Conservation (phyloP, 371 early-diverging fungal species). For the Gilbertella persicaria region DNA sequence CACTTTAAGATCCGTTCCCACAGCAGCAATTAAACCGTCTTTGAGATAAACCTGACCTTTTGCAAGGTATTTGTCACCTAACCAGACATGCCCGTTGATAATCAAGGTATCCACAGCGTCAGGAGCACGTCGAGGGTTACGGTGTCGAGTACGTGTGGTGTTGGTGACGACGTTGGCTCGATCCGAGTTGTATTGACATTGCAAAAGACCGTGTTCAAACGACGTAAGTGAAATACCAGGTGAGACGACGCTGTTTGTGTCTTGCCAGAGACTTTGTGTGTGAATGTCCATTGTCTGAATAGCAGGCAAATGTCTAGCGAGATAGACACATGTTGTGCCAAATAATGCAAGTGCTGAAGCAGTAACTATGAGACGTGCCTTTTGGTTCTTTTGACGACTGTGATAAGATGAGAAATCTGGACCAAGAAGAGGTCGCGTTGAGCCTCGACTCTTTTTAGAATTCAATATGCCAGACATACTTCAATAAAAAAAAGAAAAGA, state of each 20-base stretch:
- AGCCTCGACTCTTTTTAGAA: conserved; percentile 5
- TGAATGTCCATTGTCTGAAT: neutral
- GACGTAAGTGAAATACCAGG: conserved; percentile 52
- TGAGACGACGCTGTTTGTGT: conserved; percentile 19
- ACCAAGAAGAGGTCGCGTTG: conserved; percentile 10
- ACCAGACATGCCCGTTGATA: conserved; percentile 58
- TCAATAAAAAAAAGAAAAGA: neutral
- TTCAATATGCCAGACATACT: conserved; percentile 18
- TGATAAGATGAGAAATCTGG: neutral
- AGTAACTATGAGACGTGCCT: conserved; percentile 8
- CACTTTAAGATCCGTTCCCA: conserved; percentile 41
- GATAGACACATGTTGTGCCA: conserved; percentile 29
- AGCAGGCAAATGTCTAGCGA: conserved; percentile 25
- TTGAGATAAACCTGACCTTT: conserved; percentile 60
- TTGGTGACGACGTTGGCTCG: conserved; percentile 22
- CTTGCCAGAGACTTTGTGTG: conserved; percentile 22
- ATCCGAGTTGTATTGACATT: conserved; percentile 41
- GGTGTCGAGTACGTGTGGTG: conserved; percentile 27
- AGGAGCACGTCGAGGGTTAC: conserved; percentile 41
- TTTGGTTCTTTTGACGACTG: conserved; percentile 1
- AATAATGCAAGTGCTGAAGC: conserved; percentile 29
- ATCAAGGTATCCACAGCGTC: conserved; percentile 45
- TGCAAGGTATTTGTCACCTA: conserved; percentile 48
- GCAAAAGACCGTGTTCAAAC: conserved; percentile 43
- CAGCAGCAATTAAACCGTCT: conserved; percentile 58